phyloP scores from a whole-genome alignment of 1,284 basidiomycete species.

The Ganoderma leucocontextum region DNA sequence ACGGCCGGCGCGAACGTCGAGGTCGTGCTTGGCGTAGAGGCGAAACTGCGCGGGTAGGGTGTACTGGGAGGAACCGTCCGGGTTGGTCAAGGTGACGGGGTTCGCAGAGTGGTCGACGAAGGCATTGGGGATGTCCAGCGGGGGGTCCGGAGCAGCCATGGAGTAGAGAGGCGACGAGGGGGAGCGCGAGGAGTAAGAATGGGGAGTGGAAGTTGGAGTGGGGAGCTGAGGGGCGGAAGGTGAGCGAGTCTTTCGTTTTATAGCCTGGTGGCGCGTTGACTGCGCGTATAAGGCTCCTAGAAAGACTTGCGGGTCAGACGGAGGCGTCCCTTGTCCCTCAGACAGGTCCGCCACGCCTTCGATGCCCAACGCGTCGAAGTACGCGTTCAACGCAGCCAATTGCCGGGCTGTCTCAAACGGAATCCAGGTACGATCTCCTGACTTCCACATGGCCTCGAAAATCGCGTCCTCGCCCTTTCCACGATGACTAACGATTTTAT shows the following conservation, averaged over 20 bases:
- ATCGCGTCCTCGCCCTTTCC: not conserved
- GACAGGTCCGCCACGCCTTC: not conserved
- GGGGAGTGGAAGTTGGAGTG: not conserved
- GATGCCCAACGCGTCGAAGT: not conserved
- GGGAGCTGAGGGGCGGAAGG: not conserved
- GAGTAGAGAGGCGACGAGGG: not conserved
- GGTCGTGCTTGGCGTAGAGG: not conserved
- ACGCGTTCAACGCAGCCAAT: not conserved
- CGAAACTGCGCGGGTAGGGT: not conserved
- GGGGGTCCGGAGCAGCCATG: not conserved
- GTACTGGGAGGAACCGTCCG: not conserved
- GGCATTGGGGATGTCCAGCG: not conserved
- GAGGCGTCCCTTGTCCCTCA: not conserved
- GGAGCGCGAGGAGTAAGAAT: not conserved
- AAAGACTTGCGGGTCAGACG: not conserved
- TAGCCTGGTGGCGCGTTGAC: not conserved
- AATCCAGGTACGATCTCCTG: not conserved
- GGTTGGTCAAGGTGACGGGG: not conserved
- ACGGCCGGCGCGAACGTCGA: no score
- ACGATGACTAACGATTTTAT: not conserved
- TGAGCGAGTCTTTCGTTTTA: not conserved
- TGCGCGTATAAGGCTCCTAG: not conserved
- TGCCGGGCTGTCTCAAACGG: not conserved
- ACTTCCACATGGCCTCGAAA: not conserved
- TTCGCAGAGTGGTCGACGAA: not conserved